phyloP scores from a whole-genome alignment of 2,329 filamentous ascomycete genomes.

The Cladosporium sp. region DNA sequence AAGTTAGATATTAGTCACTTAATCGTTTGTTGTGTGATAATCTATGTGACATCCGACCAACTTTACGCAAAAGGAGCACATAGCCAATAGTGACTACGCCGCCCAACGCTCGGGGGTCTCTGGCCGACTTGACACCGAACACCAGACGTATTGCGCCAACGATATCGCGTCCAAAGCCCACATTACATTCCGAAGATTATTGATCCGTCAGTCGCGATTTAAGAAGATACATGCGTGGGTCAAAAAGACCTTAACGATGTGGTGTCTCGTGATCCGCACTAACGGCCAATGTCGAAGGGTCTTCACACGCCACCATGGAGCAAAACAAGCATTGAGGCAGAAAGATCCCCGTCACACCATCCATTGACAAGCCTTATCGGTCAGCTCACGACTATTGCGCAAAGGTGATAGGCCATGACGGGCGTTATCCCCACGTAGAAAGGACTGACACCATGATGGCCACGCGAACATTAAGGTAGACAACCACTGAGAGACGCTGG shows the following conservation, averaged over 20 bases:
- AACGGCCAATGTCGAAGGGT: not conserved
- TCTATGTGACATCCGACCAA: not conserved
- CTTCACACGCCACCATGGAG: not conserved
- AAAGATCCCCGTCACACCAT: not conserved
- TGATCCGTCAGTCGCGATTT: not conserved
- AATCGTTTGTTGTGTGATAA: not conserved
- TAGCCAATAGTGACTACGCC: no score
- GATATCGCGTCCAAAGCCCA: not conserved
- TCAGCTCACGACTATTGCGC: not conserved
- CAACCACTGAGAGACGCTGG: constrained; percentile 2
- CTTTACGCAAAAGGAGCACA: no score
- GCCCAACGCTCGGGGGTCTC: no score
- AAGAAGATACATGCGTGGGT: not conserved
- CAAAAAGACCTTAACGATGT: not conserved
- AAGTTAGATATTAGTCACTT: not conserved
- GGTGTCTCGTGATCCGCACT: not conserved
- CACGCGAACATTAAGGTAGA: constrained; percentile 16
- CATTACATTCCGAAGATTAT: not conserved
- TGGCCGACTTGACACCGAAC: not conserved
- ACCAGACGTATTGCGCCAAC: not conserved
- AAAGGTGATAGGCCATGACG: not conserved
- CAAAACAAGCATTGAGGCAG: not conserved
- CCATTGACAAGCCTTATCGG: not conserved
- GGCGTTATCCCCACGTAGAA: not conserved
- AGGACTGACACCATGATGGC: constrained; percentile 6